phyloP scores from a whole-genome alignment of 441 rosid species.

The Breynia disticha region DNA sequence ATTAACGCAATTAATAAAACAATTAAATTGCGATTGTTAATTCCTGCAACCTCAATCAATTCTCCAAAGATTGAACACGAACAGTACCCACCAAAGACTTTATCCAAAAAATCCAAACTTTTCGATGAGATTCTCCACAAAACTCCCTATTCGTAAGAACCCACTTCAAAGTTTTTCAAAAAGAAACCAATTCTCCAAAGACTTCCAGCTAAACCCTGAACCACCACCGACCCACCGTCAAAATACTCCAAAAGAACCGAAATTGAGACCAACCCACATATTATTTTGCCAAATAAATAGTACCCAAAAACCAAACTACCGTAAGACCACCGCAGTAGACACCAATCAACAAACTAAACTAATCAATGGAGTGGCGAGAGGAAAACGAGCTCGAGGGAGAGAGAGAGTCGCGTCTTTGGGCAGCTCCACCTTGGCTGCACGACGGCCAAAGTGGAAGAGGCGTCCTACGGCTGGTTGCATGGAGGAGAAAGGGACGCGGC shows the following conservation, averaged over 20 bases:
- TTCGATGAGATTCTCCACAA: conserved; percentile 15
- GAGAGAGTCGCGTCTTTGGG: too few relatives aligned
- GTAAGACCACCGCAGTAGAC: too few relatives aligned
- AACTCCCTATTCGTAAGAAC: conserved; percentile 9
- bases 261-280: conserved; percentile 13
- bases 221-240: conserved; percentile 22
- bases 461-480: too few relatives aligned
- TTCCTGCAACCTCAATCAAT: too few relatives aligned
- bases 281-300: conserved; percentile 2
- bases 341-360: too few relatives aligned
- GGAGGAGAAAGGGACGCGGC: too few relatives aligned
- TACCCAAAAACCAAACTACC: neutral
- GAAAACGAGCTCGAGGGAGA: too few relatives aligned
- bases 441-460: too few relatives aligned
- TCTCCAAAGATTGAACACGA: conserved; percentile 14
- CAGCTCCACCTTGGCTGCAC: too few relatives aligned
- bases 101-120: conserved; percentile 14
- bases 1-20: too few relatives aligned
- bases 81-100: conserved; percentile 7
- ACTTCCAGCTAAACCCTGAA: conserved; percentile 21
- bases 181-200: conserved; percentile 6
- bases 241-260: conserved; percentile 8
- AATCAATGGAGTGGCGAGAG: too few relatives aligned
- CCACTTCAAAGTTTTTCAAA: conserved; percentile 9
- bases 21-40: too few relatives aligned